Percentiles rank a stretch among this genome's conserved stretches.
phyloP scores from a whole-genome alignment of 2,329 filamentous ascomycete genomes.

The Xylaria hypoxylon region DNA sequence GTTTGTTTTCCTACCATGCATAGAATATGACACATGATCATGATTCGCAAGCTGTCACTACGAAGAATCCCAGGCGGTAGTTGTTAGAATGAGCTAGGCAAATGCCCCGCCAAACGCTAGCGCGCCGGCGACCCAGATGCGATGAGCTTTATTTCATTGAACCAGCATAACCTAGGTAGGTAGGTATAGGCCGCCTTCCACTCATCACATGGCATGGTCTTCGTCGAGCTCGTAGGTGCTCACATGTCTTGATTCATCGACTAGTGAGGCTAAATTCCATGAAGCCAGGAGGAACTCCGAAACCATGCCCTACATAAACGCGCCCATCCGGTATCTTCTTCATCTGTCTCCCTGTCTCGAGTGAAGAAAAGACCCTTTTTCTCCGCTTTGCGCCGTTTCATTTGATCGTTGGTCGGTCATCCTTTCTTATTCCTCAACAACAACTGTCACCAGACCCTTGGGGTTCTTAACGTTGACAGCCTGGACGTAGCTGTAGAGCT shows the following conservation, averaged over 20 bases:
- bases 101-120: constrained; percentile 1
- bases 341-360: constrained; percentile 37
- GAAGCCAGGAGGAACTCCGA: constrained; percentile 57
- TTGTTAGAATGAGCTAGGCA: constrained; percentile 4
- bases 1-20: neutral
- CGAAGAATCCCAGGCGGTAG: neutral
- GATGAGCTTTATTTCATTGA: constrained; percentile 10
- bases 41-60: constrained; percentile 2
- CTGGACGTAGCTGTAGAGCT: constrained; percentile 99
- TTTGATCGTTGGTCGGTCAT: constrained; percentile 34
- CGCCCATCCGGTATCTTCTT: constrained; percentile 49
- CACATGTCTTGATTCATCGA: constrained; percentile 57
- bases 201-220: constrained; percentile 31
- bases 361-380: constrained; percentile 44
- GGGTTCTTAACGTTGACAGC: constrained; percentile 99
- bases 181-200: constrained; percentile 12
- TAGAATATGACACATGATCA: constrained; percentile 12
- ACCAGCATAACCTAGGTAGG: constrained; percentile 15
- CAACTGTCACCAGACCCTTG: constrained; percentile 94
- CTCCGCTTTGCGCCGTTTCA: constrained; percentile 41
- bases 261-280: constrained; percentile 59
- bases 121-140: constrained; percentile 5
- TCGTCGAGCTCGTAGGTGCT: constrained; percentile 42
- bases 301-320: constrained; percentile 59
- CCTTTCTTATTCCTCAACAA: constrained; percentile 77